A percentile compares a stretch with the other conserved stretches of the same genome.
Conservation (phyloP, 306 rosid species). For the Castanea sativa region DNA sequence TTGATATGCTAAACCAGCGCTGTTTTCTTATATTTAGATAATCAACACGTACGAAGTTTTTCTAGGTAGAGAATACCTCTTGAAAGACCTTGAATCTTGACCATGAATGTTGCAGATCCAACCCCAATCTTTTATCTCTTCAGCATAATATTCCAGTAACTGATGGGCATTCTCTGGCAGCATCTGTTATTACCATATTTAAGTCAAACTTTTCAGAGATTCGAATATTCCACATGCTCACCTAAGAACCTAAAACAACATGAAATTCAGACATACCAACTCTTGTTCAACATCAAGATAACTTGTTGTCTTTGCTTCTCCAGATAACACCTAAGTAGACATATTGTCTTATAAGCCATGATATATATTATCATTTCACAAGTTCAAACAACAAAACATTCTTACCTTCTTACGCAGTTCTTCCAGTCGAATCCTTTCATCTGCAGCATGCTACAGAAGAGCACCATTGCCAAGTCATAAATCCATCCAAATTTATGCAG, state of each 20-base stretch:
- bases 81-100: constrained; percentile 63
- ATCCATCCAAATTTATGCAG: constrained; percentile 3
- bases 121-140: constrained; percentile 79
- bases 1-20: neutral
- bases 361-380: constrained; percentile 14
- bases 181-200: constrained; percentile 42
- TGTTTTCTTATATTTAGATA: neutral
- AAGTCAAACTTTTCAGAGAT: constrained; percentile 18
- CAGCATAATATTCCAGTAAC: constrained; percentile 65
- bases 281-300: constrained; percentile 76
- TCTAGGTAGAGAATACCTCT: constrained; percentile 43
- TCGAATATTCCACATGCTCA: neutral
- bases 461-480: constrained; percentile 24
- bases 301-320: constrained; percentile 68
- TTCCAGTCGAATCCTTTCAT: constrained; percentile 89
- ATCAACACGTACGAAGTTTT: neutral
- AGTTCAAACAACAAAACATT: constrained; percentile 15
- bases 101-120: constrained; percentile 83
- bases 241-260: constrained; percentile 25
- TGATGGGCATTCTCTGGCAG: constrained; percentile 87
- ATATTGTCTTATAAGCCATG: constrained; percentile 24
- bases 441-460: constrained; percentile 86
- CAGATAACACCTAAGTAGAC: constrained; percentile 63
- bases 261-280: constrained; percentile 54
- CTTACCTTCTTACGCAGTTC: constrained; percentile 85